phyloP scores from a whole-genome alignment of 2,329 filamentous ascomycete genomes.

The Zymoseptoria pseudotritici region DNA sequence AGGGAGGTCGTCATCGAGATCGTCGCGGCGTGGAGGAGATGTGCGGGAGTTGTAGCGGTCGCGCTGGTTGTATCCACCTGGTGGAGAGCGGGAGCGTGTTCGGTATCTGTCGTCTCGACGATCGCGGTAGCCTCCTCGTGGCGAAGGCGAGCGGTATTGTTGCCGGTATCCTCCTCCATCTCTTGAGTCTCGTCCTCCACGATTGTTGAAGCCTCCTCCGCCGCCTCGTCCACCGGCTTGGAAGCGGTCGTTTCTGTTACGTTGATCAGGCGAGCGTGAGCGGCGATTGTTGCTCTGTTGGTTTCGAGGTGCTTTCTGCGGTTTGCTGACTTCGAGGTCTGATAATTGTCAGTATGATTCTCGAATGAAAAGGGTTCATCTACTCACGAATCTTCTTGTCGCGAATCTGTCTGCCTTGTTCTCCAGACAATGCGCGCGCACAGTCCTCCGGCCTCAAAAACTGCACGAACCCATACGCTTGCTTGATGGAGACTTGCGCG shows the following conservation, averaged over 20 bases:
- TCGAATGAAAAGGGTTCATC: slow-evolving; percentile 11
- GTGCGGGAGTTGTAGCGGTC: slow-evolving; percentile 21
- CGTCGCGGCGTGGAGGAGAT: slow-evolving; percentile 61
- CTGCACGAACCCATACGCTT: slow-evolving; percentile 94
- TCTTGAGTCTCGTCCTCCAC: slow-evolving; percentile 46
- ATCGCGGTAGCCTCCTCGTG: slow-evolving; percentile 33
- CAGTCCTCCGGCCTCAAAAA: slow-evolving; percentile 75
- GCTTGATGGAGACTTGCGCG: slow-evolving; percentile 92
- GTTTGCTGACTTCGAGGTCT: slow-evolving; percentile 71
- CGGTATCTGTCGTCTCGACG: slow-evolving; percentile 30
- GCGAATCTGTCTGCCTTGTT: slow-evolving; percentile 74
- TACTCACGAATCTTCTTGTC: slow-evolving; percentile 88
- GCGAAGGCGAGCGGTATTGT: slow-evolving; percentile 39
- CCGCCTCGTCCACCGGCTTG: slow-evolving; percentile 32
- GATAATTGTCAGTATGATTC: background rate
- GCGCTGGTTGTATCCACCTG: slow-evolving; percentile 43
- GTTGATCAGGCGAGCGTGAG: slow-evolving; percentile 58
- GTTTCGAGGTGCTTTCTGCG: slow-evolving; percentile 51
- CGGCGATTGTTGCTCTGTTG: slow-evolving; percentile 30
- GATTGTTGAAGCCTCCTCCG: slow-evolving; percentile 26
- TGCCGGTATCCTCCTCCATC: slow-evolving; percentile 53
- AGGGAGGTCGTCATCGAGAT: slow-evolving; percentile 54
- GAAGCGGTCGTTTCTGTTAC: slow-evolving; percentile 39
- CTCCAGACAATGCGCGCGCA: slow-evolving; percentile 61
- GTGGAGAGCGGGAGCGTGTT: slow-evolving; percentile 29